These are phyloP conservation scores for Oenanthe javanica DNA, from an alignment of 140 eudicot genomes.

Conservation along the genomic window DNA sequence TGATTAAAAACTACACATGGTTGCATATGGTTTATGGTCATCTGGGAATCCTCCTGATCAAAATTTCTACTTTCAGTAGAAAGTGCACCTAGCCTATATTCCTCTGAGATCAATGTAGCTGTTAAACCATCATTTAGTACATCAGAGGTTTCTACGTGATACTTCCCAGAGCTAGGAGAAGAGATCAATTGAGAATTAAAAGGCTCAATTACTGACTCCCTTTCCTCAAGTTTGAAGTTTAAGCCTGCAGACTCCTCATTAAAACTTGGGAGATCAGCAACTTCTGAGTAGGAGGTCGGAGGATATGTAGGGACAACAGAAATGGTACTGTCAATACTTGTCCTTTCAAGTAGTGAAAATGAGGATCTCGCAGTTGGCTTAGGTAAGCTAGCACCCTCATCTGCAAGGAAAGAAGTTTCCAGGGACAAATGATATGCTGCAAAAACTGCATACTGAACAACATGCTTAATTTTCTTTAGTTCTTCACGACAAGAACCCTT, in stretches of 20 bases:
- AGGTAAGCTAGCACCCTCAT: slow-evolving; percentile 95
- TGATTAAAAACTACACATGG: slow-evolving; percentile 10
- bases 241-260: slow-evolving; percentile 6
- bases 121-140: slow-evolving; percentile 15
- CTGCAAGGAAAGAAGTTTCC: slow-evolving; percentile 95
- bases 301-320: slow-evolving; percentile 15
- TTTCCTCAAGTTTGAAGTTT: slow-evolving; percentile 10
- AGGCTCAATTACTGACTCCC: slow-evolving; percentile 23
- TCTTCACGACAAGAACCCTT: slow-evolving; percentile 74
- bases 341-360: slow-evolving; percentile 23
- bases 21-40: slow-evolving; percentile 17
- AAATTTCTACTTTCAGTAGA: not conserved
- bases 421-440: slow-evolving; percentile 94
- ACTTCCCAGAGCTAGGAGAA: slow-evolving; percentile 15
- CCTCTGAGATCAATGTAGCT: not conserved
- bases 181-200: slow-evolving; percentile 4
- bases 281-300: slow-evolving; percentile 8
- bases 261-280: slow-evolving; percentile 4
- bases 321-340: slow-evolving; percentile 26
- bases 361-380: slow-evolving; percentile 34
- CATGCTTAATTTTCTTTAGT: slow-evolving; percentile 78
- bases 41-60: slow-evolving; percentile 9
- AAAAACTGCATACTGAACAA: slow-evolving; percentile 83
- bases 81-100: not conserved
- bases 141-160: slow-evolving; percentile 19